Base-by-base conservation (phyloP, 768 basidiomycete species). In the Xerocomellus dryophilus region DNA sequence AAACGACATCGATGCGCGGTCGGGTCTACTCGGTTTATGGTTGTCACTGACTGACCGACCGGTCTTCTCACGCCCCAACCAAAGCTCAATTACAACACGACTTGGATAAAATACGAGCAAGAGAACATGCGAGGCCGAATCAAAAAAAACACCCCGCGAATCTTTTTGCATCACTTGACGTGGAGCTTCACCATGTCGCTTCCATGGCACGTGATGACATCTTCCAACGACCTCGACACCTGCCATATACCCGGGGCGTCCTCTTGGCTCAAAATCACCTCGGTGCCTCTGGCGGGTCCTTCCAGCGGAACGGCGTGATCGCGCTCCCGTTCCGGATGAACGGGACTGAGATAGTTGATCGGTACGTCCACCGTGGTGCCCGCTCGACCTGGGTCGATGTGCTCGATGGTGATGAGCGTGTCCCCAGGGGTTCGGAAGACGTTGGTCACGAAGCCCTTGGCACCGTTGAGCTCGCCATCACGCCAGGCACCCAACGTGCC, bases 221-320 rank as follows among this genome's bases (percentile, higher is more conserved):
- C 47, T 1, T 59, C 51, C 34, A 63, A 41, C 38, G 63, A 59
- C 46, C 41, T 61, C 34, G 50, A 50, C 14, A 71, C 69, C 14
- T 50, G 47, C 68, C 68, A 70, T 34, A 62, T 35, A 0, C 32
- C 63, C 4, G 60, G 59, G 38, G 76, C 70, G 27, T 73, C 61
- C 29, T 61, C 59, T 52, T 78, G 73, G 34, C 76, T 66, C 53
- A 84, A 67, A 38, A 78, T 71, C 53, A 83, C 75, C 50, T 75
- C 67, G 20, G 64, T 65, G 17, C 80, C 81, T 58, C 71, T 77
- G 35, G 67, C 56, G 18, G 61, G 52, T 1, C 81, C 83, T 6
- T 73, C 72, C 48, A 84, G 66, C 20, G 77, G 73, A 39, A 86
- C 55, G 6, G 82, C 85, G 36, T 74, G 74, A 40, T 84, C 78